Evolutionary conservation across 768 basidiomycete genomes (phyloP).

Genomic region (Mycena rebaudengoi): DNA sequence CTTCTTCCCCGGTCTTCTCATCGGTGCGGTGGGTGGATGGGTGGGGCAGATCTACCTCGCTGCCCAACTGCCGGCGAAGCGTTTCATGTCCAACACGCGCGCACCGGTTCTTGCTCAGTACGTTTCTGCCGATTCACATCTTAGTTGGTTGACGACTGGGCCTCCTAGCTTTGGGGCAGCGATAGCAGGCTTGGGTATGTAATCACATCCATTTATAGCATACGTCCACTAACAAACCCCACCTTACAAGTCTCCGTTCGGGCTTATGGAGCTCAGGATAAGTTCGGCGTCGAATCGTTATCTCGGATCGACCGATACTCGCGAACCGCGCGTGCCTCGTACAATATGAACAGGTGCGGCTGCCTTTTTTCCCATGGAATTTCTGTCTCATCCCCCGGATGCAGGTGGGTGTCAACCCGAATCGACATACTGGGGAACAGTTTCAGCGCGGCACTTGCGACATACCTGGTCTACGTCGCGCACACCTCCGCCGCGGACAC

Average conservation of each 20-base stretch:
- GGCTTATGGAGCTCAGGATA: conserved; percentile 66
- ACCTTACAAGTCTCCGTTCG: conserved; percentile 58
- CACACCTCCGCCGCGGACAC: no score
- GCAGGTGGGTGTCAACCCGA: conserved; percentile 1
- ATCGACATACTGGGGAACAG: no score
- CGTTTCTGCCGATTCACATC: conserved; percentile 38
- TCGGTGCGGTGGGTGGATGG: conserved; percentile 52
- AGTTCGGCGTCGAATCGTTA: conserved; percentile 54
- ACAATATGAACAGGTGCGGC: conserved; percentile 55
- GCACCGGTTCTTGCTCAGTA: conserved; percentile 44
- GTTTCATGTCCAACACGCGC: conserved; percentile 54
- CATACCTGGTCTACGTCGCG: no score
- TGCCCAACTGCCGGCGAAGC: conserved; percentile 56
- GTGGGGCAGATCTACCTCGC: conserved; percentile 54
- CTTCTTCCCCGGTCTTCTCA: conserved; percentile 51
- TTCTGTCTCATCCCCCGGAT: neutral
- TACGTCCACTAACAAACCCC: neutral
- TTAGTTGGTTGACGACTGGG: neutral
- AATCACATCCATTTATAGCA: no score
- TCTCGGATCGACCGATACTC: conserved; percentile 64
- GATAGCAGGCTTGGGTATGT: conserved; percentile 61
- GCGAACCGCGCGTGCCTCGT: conserved; percentile 56
- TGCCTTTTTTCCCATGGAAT: conserved; percentile 50
- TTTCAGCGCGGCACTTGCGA: no score
- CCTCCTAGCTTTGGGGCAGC: conserved; percentile 57